Evolutionary conservation across 306 rosid genomes (phyloP).

Genomic region (Astragalus glycyphyllos): DNA sequence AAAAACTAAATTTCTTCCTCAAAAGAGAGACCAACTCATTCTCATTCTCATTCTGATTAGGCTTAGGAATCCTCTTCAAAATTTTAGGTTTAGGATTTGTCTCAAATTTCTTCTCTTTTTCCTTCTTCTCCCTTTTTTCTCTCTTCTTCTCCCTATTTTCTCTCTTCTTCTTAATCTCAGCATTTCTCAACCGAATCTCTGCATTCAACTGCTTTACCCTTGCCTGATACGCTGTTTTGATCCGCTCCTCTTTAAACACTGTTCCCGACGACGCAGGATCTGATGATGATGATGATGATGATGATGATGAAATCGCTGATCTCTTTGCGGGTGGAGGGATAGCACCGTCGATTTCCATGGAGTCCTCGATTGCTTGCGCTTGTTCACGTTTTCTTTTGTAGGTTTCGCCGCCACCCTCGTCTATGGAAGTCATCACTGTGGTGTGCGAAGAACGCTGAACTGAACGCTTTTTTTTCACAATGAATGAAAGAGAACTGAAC

Average conservation of each 20-base stretch:
- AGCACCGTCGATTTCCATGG: slow-evolving; percentile 72
- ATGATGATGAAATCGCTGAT: slow-evolving; percentile 59
- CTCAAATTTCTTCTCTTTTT: slow-evolving; percentile 86
- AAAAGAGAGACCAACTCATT: too few species aligned
- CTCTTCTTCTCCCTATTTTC: slow-evolving; percentile 80
- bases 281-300: too few species aligned
- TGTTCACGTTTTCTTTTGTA: slow-evolving; percentile 80
- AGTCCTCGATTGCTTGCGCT: slow-evolving; percentile 31
- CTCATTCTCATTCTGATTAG: slow-evolving; percentile 60
- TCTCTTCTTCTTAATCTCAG: slow-evolving; percentile 78
- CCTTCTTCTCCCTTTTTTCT: slow-evolving; percentile 91
- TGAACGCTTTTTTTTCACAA: too few species aligned
- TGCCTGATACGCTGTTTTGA: slow-evolving; percentile 74
- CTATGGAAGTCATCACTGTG: slow-evolving; percentile 78
- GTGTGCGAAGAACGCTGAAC: background rate
- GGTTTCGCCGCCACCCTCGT: slow-evolving; percentile 95
- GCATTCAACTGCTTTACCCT: slow-evolving; percentile 78
- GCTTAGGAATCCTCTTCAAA: slow-evolving; percentile 66
- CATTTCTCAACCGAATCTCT: slow-evolving; percentile 73
- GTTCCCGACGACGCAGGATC: too few species aligned
- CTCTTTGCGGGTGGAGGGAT: slow-evolving; percentile 69
- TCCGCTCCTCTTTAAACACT: slow-evolving; percentile 80
- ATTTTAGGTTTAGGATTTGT: slow-evolving; percentile 81
- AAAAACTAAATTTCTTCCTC: too few species aligned
- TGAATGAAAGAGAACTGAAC: slow-evolving; percentile 22